These are phyloP conservation scores for Grigorovia transvaalensis DNA, from an alignment of 805 yeast species.

Conservation along the genomic window DNA sequence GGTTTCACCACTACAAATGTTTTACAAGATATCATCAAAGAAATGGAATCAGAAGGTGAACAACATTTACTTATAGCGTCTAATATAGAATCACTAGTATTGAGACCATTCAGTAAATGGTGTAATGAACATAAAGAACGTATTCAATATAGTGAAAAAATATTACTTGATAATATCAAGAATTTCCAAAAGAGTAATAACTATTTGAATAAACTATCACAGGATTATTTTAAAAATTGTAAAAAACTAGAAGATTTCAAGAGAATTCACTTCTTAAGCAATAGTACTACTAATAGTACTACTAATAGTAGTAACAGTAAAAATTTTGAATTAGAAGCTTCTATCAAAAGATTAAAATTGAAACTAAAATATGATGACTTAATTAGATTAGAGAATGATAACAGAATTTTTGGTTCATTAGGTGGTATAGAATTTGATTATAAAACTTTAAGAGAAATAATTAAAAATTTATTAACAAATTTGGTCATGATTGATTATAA, in stretches of 20 bases:
- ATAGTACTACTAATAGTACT: not conserved
- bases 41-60: conserved; percentile 53
- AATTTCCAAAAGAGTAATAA: conserved; percentile 39
- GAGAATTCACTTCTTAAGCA: conserved; percentile 9
- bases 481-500: conserved; percentile 46
- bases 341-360: conserved; percentile 17
- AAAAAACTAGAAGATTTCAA: conserved; percentile 56
- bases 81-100: conserved; percentile 47
- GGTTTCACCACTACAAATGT: conserved; percentile 30
- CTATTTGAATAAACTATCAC: conserved; percentile 43
- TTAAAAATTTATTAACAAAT: conserved; percentile 34
- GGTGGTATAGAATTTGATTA: conserved; percentile 27
- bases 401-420: conserved; percentile 20
- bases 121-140: conserved; percentile 60
- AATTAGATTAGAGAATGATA: conserved; percentile 22
- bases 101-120: conserved; percentile 68
- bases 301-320: too few species aligned
- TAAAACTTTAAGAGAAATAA: conserved; percentile 30
- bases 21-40: conserved; percentile 38
- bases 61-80: conserved; percentile 55
- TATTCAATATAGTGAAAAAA: conserved; percentile 48
- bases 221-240: conserved; percentile 68
- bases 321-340: conserved; percentile 3
- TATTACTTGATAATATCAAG: conserved; percentile 40
- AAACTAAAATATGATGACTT: conserved; percentile 16